Base-by-base conservation (phyloP, 2,329 filamentous ascomycete species). In the Endothia cerciana region DNA sequence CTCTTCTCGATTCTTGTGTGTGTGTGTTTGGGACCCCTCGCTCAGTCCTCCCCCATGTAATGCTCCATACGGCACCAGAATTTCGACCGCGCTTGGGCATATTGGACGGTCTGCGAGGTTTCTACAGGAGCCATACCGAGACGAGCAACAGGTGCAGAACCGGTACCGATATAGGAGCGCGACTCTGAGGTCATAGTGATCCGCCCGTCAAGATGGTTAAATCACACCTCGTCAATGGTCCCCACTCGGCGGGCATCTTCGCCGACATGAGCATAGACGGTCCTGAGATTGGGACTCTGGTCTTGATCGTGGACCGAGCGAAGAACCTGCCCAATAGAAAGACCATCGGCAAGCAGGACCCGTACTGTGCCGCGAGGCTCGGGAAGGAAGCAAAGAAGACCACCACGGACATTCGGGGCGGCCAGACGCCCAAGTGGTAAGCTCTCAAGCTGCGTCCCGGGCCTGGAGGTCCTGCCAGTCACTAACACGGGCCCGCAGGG, bases 341-440 rank as follows among this genome's bases (percentile, higher is more conserved):
- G 82, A 95, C 93, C 6, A 97, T 99, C 83, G 95, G 95, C 64
- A 99, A 99, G 80, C 95, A 99, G 81, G 94, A 98, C 76, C 94
- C 95, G 0, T 99, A 98, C 78, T 97, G 94, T 79, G 95, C 95
- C 45, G 94, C 93, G 40, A 86, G 95, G 63, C 81, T 99, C 56
- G 95, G 94, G 41, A 99, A 99, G 78, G 94, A 98, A 79, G 95
- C 95, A 58, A 97, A 96, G 82, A 97, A 97, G 84, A 99, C 95
- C 2, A 90, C 91, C 49, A 97, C 94, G 4, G 95, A 99, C 78
- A 89, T 94, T 72, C 87, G 95, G 74, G 95, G 95, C 70, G 95
- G 95, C 51, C 95, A 99, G 79, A 98, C 95, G 47, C 95, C 95
- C 8, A 90, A 87, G 85, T 99, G 95, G 95, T 97, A 87, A 77